These are phyloP conservation scores for Tilletia walkeri DNA, from an alignment of 1,284 basidiomycete species.

Conservation along the genomic window DNA sequence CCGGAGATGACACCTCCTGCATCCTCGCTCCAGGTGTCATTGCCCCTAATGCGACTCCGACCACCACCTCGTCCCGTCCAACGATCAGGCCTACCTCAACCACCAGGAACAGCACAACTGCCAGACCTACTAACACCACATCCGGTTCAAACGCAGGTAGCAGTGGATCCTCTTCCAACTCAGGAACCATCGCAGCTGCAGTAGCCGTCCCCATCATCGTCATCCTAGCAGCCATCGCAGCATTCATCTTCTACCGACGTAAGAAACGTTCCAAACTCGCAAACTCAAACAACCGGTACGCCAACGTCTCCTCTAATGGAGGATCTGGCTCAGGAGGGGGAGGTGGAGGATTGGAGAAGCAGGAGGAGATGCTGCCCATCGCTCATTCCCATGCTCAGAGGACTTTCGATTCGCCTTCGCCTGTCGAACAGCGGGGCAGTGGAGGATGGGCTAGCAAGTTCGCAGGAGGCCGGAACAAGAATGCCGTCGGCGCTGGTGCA, in stretches of 20 bases:
- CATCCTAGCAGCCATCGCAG: slow-evolving; percentile 8
- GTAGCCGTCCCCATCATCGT: slow-evolving; percentile 16
- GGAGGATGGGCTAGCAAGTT: slow-evolving; percentile 4
- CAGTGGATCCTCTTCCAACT: background rate
- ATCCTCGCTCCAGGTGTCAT: background rate
- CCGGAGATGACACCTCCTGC: slow-evolving; percentile 2
- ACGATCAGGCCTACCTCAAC: background rate
- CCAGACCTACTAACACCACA: too few species aligned
- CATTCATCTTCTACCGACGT: slow-evolving; percentile 3
- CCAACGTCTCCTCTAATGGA: background rate
- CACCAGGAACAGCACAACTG: background rate
- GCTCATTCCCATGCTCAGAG: background rate
- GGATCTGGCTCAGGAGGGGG: background rate
- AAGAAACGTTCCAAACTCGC: background rate
- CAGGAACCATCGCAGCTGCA: slow-evolving; percentile 9
- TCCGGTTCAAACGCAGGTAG: background rate
- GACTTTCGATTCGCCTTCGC: background rate
- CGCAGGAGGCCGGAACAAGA: too few species aligned
- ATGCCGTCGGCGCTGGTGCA: background rate
- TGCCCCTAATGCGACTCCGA: background rate
- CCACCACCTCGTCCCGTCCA: background rate
- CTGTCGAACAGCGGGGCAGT: background rate
- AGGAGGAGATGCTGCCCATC: slow-evolving; percentile 14
- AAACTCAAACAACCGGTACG: background rate
- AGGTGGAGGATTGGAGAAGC: background rate